Evolutionary conservation across 352 stramenopile genomes (phyloP).

Genomic region (Blastocystis sp.): DNA sequence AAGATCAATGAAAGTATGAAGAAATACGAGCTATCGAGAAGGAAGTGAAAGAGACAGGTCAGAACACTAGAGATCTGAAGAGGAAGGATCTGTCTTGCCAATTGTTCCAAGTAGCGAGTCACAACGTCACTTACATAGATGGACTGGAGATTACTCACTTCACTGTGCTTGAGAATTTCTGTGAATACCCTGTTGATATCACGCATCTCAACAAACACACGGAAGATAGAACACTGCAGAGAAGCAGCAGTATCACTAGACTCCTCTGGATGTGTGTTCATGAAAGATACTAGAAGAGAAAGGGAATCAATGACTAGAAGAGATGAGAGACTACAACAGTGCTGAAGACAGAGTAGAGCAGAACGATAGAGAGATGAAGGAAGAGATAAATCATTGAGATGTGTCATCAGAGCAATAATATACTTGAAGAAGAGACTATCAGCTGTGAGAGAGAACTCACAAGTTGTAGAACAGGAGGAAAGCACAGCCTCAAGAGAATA

Average conservation of each 20-base stretch:
- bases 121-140: not conserved
- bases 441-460: not conserved
- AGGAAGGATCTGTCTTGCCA: conserved; percentile 12
- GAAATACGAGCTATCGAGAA: not conserved
- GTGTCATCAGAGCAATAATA: not conserved
- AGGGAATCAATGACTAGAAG: conserved; percentile 42
- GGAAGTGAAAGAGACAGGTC: not conserved
- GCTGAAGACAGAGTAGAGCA: not conserved
- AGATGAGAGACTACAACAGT: not conserved
- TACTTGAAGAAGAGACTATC: conserved; percentile 8
- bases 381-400: not conserved
- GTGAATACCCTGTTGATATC: conserved; percentile 29
- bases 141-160: not conserved
- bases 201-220: conserved; percentile 42
- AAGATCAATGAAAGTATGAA: not conserved
- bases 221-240: conserved; percentile 4
- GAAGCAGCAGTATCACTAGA: not conserved
- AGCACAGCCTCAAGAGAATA: not conserved
- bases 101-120: not conserved
- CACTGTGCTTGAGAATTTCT: not conserved
- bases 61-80: conserved; percentile 29
- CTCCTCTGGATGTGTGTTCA: conserved; percentile 2
- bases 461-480: not conserved
- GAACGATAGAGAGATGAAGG: not conserved
- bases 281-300: not conserved